Conservation (phyloP, 768 basidiomycete genomes). For the Nevesoporus exiguus region DNA sequence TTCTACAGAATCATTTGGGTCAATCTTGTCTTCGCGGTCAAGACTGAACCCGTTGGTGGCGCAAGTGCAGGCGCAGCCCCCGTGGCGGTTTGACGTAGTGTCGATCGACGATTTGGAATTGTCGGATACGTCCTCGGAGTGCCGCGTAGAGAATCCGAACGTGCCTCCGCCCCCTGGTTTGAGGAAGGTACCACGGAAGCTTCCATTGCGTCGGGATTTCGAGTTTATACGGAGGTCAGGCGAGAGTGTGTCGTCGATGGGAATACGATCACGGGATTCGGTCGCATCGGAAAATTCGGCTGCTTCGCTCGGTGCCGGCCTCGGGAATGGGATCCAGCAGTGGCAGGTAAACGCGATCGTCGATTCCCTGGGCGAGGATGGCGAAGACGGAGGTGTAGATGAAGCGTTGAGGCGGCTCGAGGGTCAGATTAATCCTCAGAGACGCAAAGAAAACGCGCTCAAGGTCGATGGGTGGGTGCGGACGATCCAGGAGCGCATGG, state of each 20-base stretch:
- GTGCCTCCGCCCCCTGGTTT: constrained; percentile 50
- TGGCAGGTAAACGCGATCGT: constrained; percentile 83
- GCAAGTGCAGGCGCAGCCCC: constrained; percentile 38
- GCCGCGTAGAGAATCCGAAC: constrained; percentile 30
- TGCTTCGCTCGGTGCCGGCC: constrained; percentile 37
- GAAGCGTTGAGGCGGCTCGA: constrained; percentile 78
- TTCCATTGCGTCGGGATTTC: constrained; percentile 76
- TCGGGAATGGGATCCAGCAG: constrained; percentile 51
- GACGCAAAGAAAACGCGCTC: constrained; percentile 63
- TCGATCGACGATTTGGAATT: constrained; percentile 78
- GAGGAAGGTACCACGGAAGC: constrained; percentile 49
- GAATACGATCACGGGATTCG: constrained; percentile 61
- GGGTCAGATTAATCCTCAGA: constrained; percentile 76
- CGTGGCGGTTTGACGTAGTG: constrained; percentile 67
- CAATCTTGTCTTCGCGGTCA: constrained; percentile 30
- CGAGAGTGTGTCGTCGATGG: constrained; percentile 75
- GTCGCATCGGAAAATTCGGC: constrained; percentile 44
- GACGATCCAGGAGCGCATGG: constrained; percentile 63
- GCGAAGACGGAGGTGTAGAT: constrained; percentile 75
- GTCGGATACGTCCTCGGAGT: constrained; percentile 71
- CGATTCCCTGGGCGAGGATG: constrained; percentile 70
- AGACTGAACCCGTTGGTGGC: constrained; percentile 31
- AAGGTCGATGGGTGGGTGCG: constrained; percentile 85
- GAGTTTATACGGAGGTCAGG: constrained; percentile 74
- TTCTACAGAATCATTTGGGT: constrained; percentile 34